Conservation (phyloP, 2,329 filamentous ascomycete species). For the Epichloe hybrida region DNA sequence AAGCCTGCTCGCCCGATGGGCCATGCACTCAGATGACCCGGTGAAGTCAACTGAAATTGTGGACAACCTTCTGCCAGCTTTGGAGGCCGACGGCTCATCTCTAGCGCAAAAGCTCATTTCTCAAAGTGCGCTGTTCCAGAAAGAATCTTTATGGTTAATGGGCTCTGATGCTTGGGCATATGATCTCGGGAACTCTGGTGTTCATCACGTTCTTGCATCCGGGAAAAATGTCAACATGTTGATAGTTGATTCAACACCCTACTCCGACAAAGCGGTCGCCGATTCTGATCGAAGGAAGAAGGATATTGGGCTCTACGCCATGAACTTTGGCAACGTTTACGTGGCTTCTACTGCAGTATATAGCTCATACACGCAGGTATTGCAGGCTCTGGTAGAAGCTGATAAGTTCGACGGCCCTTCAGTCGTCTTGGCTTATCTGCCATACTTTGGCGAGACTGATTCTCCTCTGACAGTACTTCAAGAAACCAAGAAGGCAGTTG, state of each 20-base stretch:
- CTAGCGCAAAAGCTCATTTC: constrained; percentile 57
- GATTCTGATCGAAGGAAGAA: constrained; percentile 90
- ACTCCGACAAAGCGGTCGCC: constrained; percentile 71
- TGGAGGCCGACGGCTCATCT: constrained; percentile 74
- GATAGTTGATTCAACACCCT: constrained; percentile 93
- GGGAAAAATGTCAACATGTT: constrained; percentile 98
- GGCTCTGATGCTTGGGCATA: constrained; percentile 98
- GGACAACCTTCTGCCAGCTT: constrained; percentile 63
- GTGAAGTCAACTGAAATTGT: constrained; percentile 64
- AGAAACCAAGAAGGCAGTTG: constrained; percentile 97
- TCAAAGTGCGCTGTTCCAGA: constrained; percentile 73
- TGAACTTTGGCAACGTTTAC: constrained; percentile 98
- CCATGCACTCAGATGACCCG: constrained; percentile 57
- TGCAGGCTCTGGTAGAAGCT: constrained; percentile 93
- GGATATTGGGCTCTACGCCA: constrained; percentile 95
- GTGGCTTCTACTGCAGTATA: constrained; percentile 98
- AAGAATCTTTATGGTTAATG: constrained; percentile 88
- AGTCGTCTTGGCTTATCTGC: constrained; percentile 84
- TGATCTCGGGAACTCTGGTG: constrained; percentile 93
- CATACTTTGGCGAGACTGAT: constrained; percentile 87
- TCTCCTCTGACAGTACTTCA: constrained; percentile 86
- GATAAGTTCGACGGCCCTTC: constrained; percentile 93
- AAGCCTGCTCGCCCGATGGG: constrained; percentile 74
- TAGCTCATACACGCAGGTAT: constrained; percentile 94
- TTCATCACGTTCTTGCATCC: constrained; percentile 94